Conservation (phyloP, 331 rosid genomes). For the Malus hybrid region DNA sequence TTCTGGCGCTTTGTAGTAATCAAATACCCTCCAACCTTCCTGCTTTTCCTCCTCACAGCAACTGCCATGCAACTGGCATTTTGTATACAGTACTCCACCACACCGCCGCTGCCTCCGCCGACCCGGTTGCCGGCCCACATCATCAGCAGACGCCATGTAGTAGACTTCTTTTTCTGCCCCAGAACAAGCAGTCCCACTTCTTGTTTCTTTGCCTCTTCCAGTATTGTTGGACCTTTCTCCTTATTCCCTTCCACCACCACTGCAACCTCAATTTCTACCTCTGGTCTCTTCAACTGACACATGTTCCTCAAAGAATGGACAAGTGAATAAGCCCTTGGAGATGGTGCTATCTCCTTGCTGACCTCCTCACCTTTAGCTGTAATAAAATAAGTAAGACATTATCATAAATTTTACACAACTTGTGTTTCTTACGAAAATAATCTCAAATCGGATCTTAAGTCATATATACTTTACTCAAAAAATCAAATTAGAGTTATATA, state of each 20-base stretch:
- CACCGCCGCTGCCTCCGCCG: not conserved
- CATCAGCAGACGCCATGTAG: slow-evolving; percentile 86
- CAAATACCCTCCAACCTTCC: slow-evolving; percentile 82
- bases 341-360: slow-evolving; percentile 29
- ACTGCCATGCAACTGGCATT: slow-evolving; percentile 92
- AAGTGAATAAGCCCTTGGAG: slow-evolving; percentile 57
- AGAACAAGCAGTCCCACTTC: slow-evolving; percentile 59
- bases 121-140: slow-evolving; percentile 73
- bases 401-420: not conserved
- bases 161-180: slow-evolving; percentile 86
- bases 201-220: slow-evolving; percentile 82
- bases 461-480: not conserved
- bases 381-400: not conserved
- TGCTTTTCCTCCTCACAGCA: slow-evolving; percentile 81
- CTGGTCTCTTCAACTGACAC: slow-evolving; percentile 69
- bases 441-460: too few relatives aligned
- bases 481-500: not conserved
- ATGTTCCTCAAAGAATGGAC: slow-evolving; percentile 53
- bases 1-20: slow-evolving; percentile 91
- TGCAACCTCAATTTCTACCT: slow-evolving; percentile 72
- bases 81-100: slow-evolving; percentile 79
- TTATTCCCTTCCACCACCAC: slow-evolving; percentile 60
- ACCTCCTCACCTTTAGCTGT: slow-evolving; percentile 39
- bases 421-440: too few relatives aligned
- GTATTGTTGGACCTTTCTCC: slow-evolving; percentile 73